phyloP scores from a whole-genome alignment of 176 grass and related monocot species.

The Cymbopogon citratus region DNA sequence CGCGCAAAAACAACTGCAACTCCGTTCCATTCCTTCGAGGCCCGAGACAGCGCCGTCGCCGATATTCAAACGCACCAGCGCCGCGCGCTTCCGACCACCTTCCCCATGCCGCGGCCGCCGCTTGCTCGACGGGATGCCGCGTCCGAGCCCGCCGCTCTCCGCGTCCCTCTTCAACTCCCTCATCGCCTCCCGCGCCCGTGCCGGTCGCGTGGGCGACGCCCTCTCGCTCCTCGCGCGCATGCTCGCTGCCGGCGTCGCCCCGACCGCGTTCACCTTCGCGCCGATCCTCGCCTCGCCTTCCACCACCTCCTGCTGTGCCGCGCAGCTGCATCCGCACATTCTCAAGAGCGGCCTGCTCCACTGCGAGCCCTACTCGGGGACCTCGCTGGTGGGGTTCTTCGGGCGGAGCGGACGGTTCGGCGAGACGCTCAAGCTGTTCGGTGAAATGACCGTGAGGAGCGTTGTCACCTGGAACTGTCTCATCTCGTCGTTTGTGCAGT shows the following conservation, averaged over 20 bases:
- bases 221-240: constrained; percentile 46
- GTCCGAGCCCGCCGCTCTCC: not conserved
- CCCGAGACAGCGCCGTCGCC: no score
- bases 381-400: constrained; percentile 46
- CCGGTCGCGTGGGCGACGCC: constrained; percentile 34
- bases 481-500: constrained; percentile 36
- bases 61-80: not conserved
- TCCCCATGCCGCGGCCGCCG: constrained; percentile 23
- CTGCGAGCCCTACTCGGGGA: constrained; percentile 49
- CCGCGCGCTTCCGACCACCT: not conserved
- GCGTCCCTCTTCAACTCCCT: constrained; percentile 52
- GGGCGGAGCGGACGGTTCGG: constrained; percentile 20
- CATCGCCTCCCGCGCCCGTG: constrained; percentile 38
- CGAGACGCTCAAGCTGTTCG: constrained; percentile 48
- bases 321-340: constrained; percentile 54
- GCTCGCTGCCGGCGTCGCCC: constrained; percentile 47
- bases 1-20: no score
- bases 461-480: constrained; percentile 72
- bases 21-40: no score
- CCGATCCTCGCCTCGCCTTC: constrained; percentile 57
- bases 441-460: constrained; percentile 56
- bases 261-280: constrained; percentile 57
- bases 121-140: constrained; percentile 43
- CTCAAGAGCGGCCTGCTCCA: constrained; percentile 57
- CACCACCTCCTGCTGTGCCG: not conserved